Evolutionary conservation across 2,329 filamentous ascomycete species (phyloP), one percentile per base, ranked within the genome.

Genomic region (Exophiala aquamarina): DNA sequence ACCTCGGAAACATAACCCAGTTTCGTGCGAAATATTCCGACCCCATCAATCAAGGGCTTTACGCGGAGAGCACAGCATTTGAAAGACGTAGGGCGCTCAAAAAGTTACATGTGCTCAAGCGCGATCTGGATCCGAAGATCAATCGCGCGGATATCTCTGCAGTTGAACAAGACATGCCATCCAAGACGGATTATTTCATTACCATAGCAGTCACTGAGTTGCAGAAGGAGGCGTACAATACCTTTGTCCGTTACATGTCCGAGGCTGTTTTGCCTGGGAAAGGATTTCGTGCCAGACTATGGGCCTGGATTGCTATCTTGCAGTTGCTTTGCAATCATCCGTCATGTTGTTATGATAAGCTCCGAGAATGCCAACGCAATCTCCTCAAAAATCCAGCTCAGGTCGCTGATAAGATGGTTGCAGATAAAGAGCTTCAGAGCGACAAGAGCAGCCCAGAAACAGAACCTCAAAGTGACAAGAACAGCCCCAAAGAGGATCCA

Each of bases 131-230:
- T 1, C 86, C 89, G 4, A 94, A 94, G 65, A 82, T 95, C 13
- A 76, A 91, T 60, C 81, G 91, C 20, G 81, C 79, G 6, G 89
- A 87, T 41, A 84, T 89, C 50, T 76, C 77, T 2, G 81, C 77
- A 4, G 71, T 95, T 34, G 77, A 78, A 52, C 72, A 82, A 10
- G 80, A 83, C 31, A 71, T 95, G 34, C 87, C 87, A 2, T 70
- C 73, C 0, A 96, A 95, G 64, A 79, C 77, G 6, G 91, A 96
- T 61, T 95, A 92, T 61, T 79, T 94, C 21, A 77, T 96, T 43
- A 86, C 77, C 3, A 72, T 95, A 4, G 80, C 84, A 5, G 70
- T 93, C 9, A 88, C 86, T 0, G 59, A 70, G 0, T 38, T 86
- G 1, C 91, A 96, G 65, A 68, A 66, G 34, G 59, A 70, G 2